Evolutionary conservation across 495 filamentous ascomycete species (phyloP).

Genomic region (Emericellopsis terricola): DNA sequence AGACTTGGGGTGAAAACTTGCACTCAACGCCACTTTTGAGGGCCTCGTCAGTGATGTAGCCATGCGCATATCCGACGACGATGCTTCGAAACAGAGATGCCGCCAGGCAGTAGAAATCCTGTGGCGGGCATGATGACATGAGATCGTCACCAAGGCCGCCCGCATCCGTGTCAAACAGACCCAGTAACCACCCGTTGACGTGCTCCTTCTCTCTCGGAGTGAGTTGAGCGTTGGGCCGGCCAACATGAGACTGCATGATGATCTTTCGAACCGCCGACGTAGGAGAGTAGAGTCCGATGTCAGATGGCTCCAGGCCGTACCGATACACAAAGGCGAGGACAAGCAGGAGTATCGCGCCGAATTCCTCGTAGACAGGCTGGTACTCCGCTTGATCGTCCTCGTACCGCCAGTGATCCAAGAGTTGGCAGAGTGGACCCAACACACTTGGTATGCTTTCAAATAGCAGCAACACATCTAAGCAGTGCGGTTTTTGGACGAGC

Average conservation of each 20-base stretch:
- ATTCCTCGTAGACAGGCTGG: slow-evolving; percentile 93
- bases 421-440: slow-evolving; percentile 63
- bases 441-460: slow-evolving; percentile 63
- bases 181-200: slow-evolving; percentile 68
- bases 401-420: slow-evolving; percentile 80
- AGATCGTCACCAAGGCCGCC: slow-evolving; percentile 63
- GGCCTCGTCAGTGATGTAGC: slow-evolving; percentile 57
- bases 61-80: slow-evolving; percentile 52
- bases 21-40: slow-evolving; percentile 80
- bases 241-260: slow-evolving; percentile 43
- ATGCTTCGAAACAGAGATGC: slow-evolving; percentile 78
- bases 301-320: slow-evolving; percentile 50
- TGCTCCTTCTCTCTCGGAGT: slow-evolving; percentile 58
- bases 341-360: slow-evolving; percentile 72
- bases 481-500: slow-evolving; percentile 57
- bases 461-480: slow-evolving; percentile 70
- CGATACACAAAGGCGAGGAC: slow-evolving; percentile 70
- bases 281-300: slow-evolving; percentile 39
- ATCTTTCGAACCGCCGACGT: slow-evolving; percentile 68
- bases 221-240: slow-evolving; percentile 44
- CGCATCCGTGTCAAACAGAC: slow-evolving; percentile 68
- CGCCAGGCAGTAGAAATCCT: slow-evolving; percentile 86
- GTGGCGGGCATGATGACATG: slow-evolving; percentile 79
- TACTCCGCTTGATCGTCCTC: slow-evolving; percentile 92
- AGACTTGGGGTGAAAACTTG: slow-evolving; percentile 19